Percentiles rank a stretch among this genome's conserved stretches.
phyloP scores from a whole-genome alignment of 2,329 filamentous ascomycete species.

The Aspergillus cejpii region DNA sequence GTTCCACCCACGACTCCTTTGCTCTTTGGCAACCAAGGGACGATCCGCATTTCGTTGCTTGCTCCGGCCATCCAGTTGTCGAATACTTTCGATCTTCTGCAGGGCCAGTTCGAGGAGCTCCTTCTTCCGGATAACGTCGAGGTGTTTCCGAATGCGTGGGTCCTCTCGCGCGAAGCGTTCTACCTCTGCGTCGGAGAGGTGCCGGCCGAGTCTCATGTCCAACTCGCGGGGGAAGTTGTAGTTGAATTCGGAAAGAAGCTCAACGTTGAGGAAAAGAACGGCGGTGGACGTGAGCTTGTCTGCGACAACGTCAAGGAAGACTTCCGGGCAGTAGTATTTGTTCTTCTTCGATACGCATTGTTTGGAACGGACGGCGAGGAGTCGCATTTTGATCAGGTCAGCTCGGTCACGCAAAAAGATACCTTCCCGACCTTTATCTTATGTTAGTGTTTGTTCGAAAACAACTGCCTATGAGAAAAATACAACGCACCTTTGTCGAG shows the following conservation, averaged over 20 bases:
- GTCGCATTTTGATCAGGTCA: slow-evolving; percentile 82
- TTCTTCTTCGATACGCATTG: slow-evolving; percentile 78
- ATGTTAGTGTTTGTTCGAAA: background rate
- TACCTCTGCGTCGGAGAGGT: slow-evolving; percentile 69
- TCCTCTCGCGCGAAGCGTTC: slow-evolving; percentile 92
- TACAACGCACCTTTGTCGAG: slow-evolving; percentile 65
- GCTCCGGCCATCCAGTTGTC: slow-evolving; percentile 71
- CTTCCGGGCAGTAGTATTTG: slow-evolving; percentile 94
- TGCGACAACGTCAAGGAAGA: slow-evolving; percentile 95
- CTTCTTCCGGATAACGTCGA: slow-evolving; percentile 88
- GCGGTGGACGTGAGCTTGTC: slow-evolving; percentile 92
- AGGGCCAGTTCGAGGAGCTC: slow-evolving; percentile 88
- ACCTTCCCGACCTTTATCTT: slow-evolving; percentile 68
- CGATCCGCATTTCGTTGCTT: slow-evolving; percentile 46
- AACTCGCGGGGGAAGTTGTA: slow-evolving; percentile 94
- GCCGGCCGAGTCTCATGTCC: slow-evolving; percentile 75
- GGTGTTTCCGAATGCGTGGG: slow-evolving; percentile 75
- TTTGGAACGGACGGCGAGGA: slow-evolving; percentile 80
- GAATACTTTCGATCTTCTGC: slow-evolving; percentile 88
- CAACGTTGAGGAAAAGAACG: slow-evolving; percentile 94
- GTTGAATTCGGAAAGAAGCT: slow-evolving; percentile 93
- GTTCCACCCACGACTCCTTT: slow-evolving; percentile 39
- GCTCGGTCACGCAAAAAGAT: slow-evolving; percentile 89
- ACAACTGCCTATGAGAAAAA: background rate
- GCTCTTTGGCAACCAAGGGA: slow-evolving; percentile 31